Percentiles rank a stretch among this genome's conserved stretches.
phyloP scores from a whole-genome alignment of 2,329 filamentous ascomycete genomes.

The Neofusicoccum sp. region DNA sequence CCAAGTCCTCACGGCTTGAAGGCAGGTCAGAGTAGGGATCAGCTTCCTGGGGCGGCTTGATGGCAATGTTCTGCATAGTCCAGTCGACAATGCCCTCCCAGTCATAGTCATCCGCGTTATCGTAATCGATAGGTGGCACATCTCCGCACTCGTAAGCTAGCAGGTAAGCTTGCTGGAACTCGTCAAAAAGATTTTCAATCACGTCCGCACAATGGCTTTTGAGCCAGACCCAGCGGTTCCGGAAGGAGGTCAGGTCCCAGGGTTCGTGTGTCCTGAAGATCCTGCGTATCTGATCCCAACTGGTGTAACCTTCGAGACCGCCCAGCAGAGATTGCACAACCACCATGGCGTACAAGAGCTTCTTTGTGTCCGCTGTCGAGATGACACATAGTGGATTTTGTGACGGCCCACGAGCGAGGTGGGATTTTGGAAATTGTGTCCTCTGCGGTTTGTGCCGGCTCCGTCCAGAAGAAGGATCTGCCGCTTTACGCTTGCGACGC shows the following conservation, averaged over 20 bases:
- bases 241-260: constrained; percentile 33
- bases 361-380: constrained; percentile 24
- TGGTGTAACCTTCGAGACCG: constrained; percentile 35
- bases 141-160: constrained; percentile 63
- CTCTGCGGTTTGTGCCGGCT: neutral
- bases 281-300: constrained; percentile 43
- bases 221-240: constrained; percentile 40
- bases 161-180: constrained; percentile 66
- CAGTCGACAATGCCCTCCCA: constrained; percentile 67
- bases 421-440: too few relatives aligned
- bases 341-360: constrained; percentile 30
- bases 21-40: constrained; percentile 18
- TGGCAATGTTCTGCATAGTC: constrained; percentile 52
- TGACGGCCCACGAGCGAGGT: neutral
- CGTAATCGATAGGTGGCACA: constrained; percentile 61
- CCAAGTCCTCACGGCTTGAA: constrained; percentile 39
- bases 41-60: neutral
- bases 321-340: constrained; percentile 36
- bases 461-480: neutral
- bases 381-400: constrained; percentile 21
- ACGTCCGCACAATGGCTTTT: constrained; percentile 38
- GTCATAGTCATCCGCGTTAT: constrained; percentile 64
- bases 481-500: neutral
- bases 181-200: constrained; percentile 57
- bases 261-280: constrained; percentile 37